Percentiles rank a stretch among this genome's conserved stretches.
phyloP scores from a whole-genome alignment of 2,329 filamentous ascomycete genomes.

The Rhynchosporium agropyri region DNA sequence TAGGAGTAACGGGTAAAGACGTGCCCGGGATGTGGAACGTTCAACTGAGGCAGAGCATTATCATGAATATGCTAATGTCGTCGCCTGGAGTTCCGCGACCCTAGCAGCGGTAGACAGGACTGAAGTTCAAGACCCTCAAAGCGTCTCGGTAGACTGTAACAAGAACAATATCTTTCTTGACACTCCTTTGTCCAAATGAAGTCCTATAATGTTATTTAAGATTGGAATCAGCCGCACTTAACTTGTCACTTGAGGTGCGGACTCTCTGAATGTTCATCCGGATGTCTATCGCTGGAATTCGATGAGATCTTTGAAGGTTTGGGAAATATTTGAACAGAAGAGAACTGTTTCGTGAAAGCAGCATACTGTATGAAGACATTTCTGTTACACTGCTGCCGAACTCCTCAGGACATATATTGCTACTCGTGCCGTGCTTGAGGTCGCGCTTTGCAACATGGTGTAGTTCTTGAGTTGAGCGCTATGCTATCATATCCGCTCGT shows the following conservation, averaged over 20 bases:
- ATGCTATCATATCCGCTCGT: constrained; percentile 1
- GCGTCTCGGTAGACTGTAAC: constrained; percentile 14
- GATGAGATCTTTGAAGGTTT: background rate
- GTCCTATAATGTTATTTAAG: background rate
- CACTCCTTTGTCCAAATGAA: constrained; percentile 11
- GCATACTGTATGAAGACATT: constrained; percentile 3
- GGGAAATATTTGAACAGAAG: constrained; percentile 1
- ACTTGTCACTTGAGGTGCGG: constrained; percentile 8
- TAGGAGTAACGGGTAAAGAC: constrained; percentile 12
- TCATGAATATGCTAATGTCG: constrained; percentile 13
- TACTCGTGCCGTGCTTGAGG: background rate
- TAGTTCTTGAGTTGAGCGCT: background rate
- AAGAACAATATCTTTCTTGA: background rate
- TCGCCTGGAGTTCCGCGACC: constrained; percentile 7
- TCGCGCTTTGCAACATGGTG: background rate
- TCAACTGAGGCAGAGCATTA: constrained; percentile 15
- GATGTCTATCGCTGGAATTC: constrained; percentile 4
- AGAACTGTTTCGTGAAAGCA: constrained; percentile 9
- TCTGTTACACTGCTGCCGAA: background rate
- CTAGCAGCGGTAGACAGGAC: background rate
- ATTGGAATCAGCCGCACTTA: constrained; percentile 15
- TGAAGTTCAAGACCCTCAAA: background rate
- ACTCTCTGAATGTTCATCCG: background rate
- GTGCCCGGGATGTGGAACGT: constrained; percentile 2
- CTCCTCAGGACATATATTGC: background rate